Percentiles rank a stretch among this genome's conserved stretches.
phyloP scores from a whole-genome alignment of 257 asterid genomes.

The Thymus quinquecostatus region DNA sequence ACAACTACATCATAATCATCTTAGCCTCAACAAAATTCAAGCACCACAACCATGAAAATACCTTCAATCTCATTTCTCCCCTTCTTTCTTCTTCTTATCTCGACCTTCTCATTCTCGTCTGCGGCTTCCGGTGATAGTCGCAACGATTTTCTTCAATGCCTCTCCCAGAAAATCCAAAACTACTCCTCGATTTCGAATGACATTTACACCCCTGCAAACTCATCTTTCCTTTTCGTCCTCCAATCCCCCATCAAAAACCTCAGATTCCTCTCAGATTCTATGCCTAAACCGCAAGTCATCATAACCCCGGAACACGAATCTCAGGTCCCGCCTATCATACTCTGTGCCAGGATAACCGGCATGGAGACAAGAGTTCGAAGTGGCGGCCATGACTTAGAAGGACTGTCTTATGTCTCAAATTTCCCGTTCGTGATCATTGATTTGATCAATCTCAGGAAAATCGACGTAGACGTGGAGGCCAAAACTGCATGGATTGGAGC shows the following conservation, averaged over 20 bases:
- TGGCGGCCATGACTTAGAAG: conserved; percentile 50
- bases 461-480: conserved; percentile 9
- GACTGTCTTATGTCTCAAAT: conserved; percentile 36
- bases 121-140: background rate
- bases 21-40: too few relatives aligned
- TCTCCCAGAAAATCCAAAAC: background rate
- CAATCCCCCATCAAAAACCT: conserved; percentile 27
- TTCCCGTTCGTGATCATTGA: conserved; percentile 41
- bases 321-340: conserved; percentile 28
- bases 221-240: conserved; percentile 28
- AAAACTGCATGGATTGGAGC: conserved; percentile 40
- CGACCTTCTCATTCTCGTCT: background rate
- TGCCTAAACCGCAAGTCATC: conserved; percentile 31
- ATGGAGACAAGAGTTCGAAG: conserved; percentile 35
- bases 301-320: conserved; percentile 28
- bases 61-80: background rate
- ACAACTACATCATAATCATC: too few relatives aligned
- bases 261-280: conserved; percentile 15
- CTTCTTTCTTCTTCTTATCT: background rate
- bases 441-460: conserved; percentile 29
- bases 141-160: conserved; percentile 18
- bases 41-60: background rate
- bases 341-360: conserved; percentile 28
- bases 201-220: conserved; percentile 25
- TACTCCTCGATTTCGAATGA: conserved; percentile 1